Conservation (phyloP, 306 rosid genomes). For the Cucurbita pepo region DNA sequence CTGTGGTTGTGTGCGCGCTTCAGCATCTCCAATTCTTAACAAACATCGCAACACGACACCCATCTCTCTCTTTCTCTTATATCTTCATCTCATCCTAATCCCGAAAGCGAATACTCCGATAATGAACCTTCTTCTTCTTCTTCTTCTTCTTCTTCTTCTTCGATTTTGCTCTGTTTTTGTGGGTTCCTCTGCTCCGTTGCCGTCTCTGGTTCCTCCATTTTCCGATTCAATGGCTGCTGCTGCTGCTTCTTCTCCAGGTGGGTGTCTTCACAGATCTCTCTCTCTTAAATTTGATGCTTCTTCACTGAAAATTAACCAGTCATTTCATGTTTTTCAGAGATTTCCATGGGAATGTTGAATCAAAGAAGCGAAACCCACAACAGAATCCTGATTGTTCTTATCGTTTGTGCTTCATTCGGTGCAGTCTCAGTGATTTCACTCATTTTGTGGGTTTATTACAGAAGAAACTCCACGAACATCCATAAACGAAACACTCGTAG, state of each 20-base stretch:
- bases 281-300: neutral
- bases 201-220: conserved; percentile 25
- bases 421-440: conserved; percentile 24
- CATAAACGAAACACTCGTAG: conserved; percentile 21
- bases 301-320: neutral
- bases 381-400: conserved; percentile 37
- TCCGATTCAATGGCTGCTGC: conserved; percentile 23
- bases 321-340: conserved; percentile 20
- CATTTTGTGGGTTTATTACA: conserved; percentile 41
- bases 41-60: neutral
- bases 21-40: neutral
- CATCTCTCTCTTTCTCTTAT: neutral
- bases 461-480: conserved; percentile 22
- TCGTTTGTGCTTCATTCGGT: conserved; percentile 29
- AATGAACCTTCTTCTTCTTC: neutral
- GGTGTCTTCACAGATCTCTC: neutral
- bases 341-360: conserved; percentile 20
- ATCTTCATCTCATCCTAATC: too few species aligned
- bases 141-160: neutral
- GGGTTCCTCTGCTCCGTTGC: conserved; percentile 28
- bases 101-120: too few species aligned
- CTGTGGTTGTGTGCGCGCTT: neutral
- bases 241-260: conserved; percentile 54
- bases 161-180: conserved; percentile 15
- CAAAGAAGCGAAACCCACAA: conserved; percentile 30